Evolutionary conservation across 1,139 yeast species (phyloP).

Genomic region (Arxiozyma heterogenica): DNA sequence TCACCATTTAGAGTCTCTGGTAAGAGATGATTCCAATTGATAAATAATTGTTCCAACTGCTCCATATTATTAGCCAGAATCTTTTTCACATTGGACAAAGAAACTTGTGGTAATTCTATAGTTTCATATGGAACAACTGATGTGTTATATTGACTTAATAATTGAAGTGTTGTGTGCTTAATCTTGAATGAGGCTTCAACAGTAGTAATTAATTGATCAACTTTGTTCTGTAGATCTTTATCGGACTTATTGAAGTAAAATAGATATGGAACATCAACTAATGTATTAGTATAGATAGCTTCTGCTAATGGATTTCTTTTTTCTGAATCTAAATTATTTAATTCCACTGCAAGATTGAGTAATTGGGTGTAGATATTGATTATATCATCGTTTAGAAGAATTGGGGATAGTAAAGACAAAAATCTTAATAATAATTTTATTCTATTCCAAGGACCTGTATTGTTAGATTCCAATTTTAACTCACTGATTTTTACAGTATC

Average conservation of each 20-base stretch:
- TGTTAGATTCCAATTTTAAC: conserved; percentile 27
- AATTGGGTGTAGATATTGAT: conserved; percentile 46
- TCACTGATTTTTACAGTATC: conserved; percentile 20
- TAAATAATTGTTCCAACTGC: conserved; percentile 27
- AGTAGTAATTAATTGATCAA: conserved; percentile 39
- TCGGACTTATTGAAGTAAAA: conserved; percentile 38
- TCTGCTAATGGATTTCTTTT: conserved; percentile 55
- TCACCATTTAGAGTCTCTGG: conserved; percentile 19
- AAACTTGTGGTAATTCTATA: conserved; percentile 42
- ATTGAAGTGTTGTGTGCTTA: conserved; percentile 14
- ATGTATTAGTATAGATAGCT: conserved; percentile 54
- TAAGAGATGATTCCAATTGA: conserved; percentile 24
- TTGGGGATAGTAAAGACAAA: conserved; percentile 55
- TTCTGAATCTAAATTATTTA: conserved; percentile 37
- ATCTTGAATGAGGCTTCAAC: conserved; percentile 32
- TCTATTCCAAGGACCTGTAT: conserved; percentile 63
- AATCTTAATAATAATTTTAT: conserved; percentile 66
- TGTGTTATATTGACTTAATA: conserved; percentile 22
- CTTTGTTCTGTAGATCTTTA: conserved; percentile 32
- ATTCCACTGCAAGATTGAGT: conserved; percentile 46
- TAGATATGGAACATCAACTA: conserved; percentile 63
- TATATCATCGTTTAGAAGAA: conserved; percentile 46
- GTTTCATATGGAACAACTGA: conserved; percentile 46
- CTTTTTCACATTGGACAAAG: conserved; percentile 45
- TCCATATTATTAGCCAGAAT: conserved; percentile 34